Base-by-base conservation (phyloP, 1,284 basidiomycete genomes). In the Hemileia vastatrix region DNA sequence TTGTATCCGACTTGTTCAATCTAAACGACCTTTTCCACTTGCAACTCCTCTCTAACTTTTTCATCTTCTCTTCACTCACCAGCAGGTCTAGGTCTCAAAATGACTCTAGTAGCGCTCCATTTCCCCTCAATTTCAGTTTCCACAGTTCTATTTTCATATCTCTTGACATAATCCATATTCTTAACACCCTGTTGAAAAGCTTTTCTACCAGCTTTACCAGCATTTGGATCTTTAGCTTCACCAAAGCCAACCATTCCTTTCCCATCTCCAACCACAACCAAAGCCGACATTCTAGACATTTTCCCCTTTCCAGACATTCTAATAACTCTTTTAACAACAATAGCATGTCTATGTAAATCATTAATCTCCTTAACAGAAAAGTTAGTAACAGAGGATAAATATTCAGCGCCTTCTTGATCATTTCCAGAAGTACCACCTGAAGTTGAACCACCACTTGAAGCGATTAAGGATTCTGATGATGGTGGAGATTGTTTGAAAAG, bases 271-370 rank as follows among this genome's bases (percentile, higher is more conserved):
- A 70, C 71, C n/a, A 75, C 67, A 48, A 74, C 70, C 40, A 75
- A 65, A 2, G 71, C 67, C 44, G 70, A 69, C 69, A 73, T 70
- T 66, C 67, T 71, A 3, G 69, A 61, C n/a, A 68, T 66, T 32
- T 72, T 71, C 54, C 73, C 73, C 65, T 75, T 75, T 56, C 69
- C 71, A 4, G 72, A 70, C 71, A 71, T 71, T 60, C 70, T 71
- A 6, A 72, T 70, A 19, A 74, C 72, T 31, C 73, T 69, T 61
- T 71, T 70, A 59, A 74, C 64, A 48, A 63, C 63, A 52, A 75
- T 68, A 32, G 67, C 68, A 63, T 74, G 69, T 5, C 72, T 68
- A 59, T 74, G 70, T 27, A 75, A 66, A 32, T 67, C 60, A 40
- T 63, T 62, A 18, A 75, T 67, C 57, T 75, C 72, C 9, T 52